These are phyloP conservation scores for Mucor irregularis DNA, from an alignment of 371 early-diverging fungal species.

Conservation along the genomic window DNA sequence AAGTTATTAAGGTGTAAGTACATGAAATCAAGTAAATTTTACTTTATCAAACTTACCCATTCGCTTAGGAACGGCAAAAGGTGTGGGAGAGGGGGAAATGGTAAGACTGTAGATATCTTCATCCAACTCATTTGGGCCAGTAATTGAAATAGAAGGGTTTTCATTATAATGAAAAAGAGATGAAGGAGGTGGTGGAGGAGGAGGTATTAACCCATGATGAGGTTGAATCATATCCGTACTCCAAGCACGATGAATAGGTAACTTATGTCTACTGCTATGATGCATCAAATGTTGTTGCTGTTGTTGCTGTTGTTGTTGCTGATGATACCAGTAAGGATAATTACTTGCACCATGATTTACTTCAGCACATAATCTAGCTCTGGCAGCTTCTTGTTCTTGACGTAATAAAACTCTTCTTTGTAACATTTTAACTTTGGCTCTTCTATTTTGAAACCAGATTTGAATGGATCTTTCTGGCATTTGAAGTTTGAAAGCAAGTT, in stretches of 20 bases:
- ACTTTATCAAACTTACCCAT: conserved; percentile 12
- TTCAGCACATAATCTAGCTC: conserved; percentile 36
- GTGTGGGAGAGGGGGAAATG: conserved; percentile 25
- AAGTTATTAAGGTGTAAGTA: too few relatives aligned
- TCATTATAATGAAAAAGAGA: not conserved
- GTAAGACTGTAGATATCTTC: conserved; percentile 16
- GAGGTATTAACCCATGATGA: conserved; percentile 8
- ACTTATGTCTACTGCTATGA: conserved; percentile 6
- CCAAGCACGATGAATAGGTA: conserved; percentile 43
- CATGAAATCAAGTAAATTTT: not conserved
- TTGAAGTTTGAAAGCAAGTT: conserved; percentile 80
- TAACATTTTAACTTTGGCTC: conserved; percentile 89
- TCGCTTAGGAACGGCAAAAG: conserved; percentile 9
- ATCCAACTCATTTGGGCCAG: conserved; percentile 14
- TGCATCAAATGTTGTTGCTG: not conserved
- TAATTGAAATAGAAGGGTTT: conserved; percentile 12
- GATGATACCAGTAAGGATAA: conserved; percentile 13
- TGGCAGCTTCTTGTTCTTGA: conserved; percentile 54
- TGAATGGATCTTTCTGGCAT: conserved; percentile 96
- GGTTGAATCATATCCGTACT: conserved; percentile 37
- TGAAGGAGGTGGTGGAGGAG: conserved; percentile 19
- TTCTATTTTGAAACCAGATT: conserved; percentile 99
- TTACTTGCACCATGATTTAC: conserved; percentile 19
- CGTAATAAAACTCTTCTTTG: conserved; percentile 54
- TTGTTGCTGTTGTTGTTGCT: not conserved